These are phyloP conservation scores for Diversispora epigaea DNA, from an alignment of 192 early-diverging fungal genomes.

Conservation along the genomic window DNA sequence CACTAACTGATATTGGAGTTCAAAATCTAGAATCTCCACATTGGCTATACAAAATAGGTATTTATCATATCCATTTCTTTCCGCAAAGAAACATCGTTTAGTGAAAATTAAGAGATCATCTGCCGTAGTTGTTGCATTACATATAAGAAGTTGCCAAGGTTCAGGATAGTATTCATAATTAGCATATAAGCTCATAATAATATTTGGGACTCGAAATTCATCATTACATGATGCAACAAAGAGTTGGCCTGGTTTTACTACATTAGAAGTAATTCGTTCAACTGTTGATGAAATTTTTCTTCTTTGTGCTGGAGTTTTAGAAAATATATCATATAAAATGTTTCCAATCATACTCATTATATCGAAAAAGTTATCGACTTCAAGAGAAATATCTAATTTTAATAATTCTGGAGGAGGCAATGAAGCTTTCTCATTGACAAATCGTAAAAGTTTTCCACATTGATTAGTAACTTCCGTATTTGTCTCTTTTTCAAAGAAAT, in stretches of 20 bases:
- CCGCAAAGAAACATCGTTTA: conserved; percentile 34
- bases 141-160: conserved; percentile 34
- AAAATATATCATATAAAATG: conserved; percentile 3
- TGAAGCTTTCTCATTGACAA: background rate
- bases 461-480: background rate
- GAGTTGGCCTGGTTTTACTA: conserved; percentile 21
- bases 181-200: conserved; percentile 31
- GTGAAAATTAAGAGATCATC: conserved; percentile 30
- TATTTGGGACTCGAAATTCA: conserved; percentile 29
- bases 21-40: conserved; percentile 31
- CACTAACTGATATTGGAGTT: conserved; percentile 31
- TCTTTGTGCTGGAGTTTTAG: background rate
- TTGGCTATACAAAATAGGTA: conserved; percentile 34
- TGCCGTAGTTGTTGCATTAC: conserved; percentile 23
- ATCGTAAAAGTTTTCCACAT: background rate
- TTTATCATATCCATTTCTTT: conserved; percentile 6
- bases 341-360: conserved; percentile 1
- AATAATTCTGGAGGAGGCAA: background rate
- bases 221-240: conserved; percentile 32
- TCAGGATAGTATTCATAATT: conserved; percentile 19
- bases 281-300: background rate
- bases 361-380: background rate
- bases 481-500: background rate
- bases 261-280: conserved; percentile 2
- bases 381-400: background rate